Evolutionary conservation across 78 protist species (phyloP), one percentile per base, ranked within the genome.

Genomic region (Protostelium mycophagum): DNA sequence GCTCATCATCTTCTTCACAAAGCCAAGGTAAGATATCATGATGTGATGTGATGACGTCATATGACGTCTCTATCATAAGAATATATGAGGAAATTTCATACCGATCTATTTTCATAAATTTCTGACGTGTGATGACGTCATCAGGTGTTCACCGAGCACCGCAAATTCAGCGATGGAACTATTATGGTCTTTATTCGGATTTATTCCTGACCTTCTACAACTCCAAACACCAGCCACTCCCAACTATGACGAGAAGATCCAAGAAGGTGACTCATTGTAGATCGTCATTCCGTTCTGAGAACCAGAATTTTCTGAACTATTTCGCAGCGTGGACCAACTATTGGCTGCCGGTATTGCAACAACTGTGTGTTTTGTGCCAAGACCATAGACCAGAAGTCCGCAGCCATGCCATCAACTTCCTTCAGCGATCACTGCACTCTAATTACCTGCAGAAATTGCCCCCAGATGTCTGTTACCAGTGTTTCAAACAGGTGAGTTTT

Each of bases 401-500:
- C 34, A 84, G 35, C 86, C 86, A 84, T n/a, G 85, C 89, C 37
- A 25, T 87, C 38, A 31, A 63, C 38, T 83, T 38, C 1, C 10
- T 87, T 0, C 89, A 87, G 85, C 63, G 85, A 1, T 83, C 85
- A 85, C 38, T 87, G 37, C 37, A 63, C 9, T n/a, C n/a, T 29
- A 38, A 28, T 36, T 63, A 39, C 25, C 37, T 29, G 9, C 84
- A 1, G 0, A 0, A 28, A 34, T 28, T 63, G 36, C 38, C 84
- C 39, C 85, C 89, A 25, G 0, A 0, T 9, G 85, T 63, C 63
- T 87, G 89, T 63, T 37, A 28, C 25, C 37, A 34, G 38, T 38
- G 83, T 0, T 87, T 87, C 38, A 39, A 63, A 35, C 34, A 83
- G 38, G 90, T 38, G 73, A 51, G n/a, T n/a, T n/a, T n/a, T n/a